These are phyloP conservation scores for Podila epicladia DNA, from an alignment of 192 early-diverging fungal genomes.

Conservation along the genomic window DNA sequence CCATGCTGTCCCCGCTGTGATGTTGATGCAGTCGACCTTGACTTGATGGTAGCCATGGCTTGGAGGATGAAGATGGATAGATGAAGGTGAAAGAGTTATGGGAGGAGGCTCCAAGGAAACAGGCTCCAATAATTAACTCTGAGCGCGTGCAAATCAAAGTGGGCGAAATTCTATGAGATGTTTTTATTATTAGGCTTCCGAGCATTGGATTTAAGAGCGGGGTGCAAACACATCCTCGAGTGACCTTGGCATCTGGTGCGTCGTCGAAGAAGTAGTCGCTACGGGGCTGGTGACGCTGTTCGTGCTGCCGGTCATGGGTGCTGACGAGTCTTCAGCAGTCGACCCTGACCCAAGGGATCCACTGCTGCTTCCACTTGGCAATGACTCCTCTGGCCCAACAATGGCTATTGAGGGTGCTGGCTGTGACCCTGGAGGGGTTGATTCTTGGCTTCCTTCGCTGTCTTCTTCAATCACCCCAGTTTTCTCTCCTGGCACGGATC, in stretches of 20 bases:
- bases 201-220: background rate
- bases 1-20: background rate
- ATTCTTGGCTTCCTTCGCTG: background rate
- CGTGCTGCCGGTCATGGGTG: background rate
- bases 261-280: constrained; percentile 9
- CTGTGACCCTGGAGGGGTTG: background rate
- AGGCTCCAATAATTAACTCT: background rate
- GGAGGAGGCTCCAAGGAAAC: too few relatives aligned
- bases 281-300: background rate
- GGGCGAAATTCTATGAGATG: background rate
- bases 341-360: background rate
- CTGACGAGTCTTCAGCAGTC: constrained; percentile 1
- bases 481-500: background rate
- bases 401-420: background rate
- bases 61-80: background rate
- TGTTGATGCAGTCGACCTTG: background rate
- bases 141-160: background rate
- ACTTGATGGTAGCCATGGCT: constrained; percentile 13
- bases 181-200: background rate
- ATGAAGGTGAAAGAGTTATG: background rate
- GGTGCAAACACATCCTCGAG: constrained; percentile 47
- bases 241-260: constrained; percentile 39
- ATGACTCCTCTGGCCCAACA: background rate
- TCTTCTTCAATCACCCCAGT: constrained; percentile 13
- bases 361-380: background rate